Percentiles rank a stretch among this genome's conserved stretches.
These are phyloP conservation scores for Pontederia crassipes DNA, from an alignment of 176 grass and related monocot genomes.

Conservation along the genomic window DNA sequence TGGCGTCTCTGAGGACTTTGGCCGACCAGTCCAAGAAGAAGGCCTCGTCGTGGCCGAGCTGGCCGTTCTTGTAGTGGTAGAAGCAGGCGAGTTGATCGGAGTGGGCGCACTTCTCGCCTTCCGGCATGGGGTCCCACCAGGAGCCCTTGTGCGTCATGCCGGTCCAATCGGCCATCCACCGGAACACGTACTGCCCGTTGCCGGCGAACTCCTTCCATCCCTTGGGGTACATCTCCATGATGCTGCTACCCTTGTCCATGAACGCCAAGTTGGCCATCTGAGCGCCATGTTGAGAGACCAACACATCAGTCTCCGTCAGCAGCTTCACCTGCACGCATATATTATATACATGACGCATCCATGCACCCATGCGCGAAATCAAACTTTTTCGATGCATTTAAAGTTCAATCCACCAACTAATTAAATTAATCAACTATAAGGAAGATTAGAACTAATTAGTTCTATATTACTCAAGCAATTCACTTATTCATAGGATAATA, in stretches of 20 bases:
- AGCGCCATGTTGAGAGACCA: neutral
- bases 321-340: conserved; percentile 10
- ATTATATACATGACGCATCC: too few relatives aligned
- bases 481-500: too few relatives aligned
- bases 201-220: conserved; percentile 8
- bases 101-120: neutral
- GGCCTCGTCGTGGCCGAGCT: conserved; percentile 2
- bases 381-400: neutral
- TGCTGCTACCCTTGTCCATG: conserved; percentile 18
- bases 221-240: conserved; percentile 19
- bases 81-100: neutral
- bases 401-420: too few relatives aligned
- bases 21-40: conserved; percentile 11
- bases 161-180: conserved; percentile 1
- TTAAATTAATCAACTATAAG: neutral
- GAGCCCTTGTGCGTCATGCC: conserved; percentile 6
- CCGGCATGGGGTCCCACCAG: conserved; percentile 3
- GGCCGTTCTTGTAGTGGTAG: neutral
- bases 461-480: too few relatives aligned
- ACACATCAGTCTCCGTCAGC: neutral
- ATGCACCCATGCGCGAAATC: too few relatives aligned
- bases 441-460: neutral
- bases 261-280: conserved; percentile 11
- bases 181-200: conserved; percentile 2
- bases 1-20: neutral